Evolutionary conservation across 768 basidiomycete genomes (phyloP).

Genomic region (Lactarius trivialis): DNA sequence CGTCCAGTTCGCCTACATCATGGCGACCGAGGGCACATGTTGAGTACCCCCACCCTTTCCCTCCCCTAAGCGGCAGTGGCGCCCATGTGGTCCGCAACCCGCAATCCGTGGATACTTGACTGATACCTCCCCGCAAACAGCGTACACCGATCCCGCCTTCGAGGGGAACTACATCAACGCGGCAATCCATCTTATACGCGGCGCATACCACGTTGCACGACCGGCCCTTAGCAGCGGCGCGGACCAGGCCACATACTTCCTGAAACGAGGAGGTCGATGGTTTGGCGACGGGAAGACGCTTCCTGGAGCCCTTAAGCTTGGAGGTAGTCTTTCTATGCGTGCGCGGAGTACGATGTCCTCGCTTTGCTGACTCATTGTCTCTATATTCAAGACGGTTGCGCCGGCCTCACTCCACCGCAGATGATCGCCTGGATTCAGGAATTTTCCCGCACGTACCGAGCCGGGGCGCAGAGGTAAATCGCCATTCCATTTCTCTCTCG

Average conservation of each 20-base stretch:
- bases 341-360: not conserved
- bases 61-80: too few relatives aligned
- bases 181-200: conserved; percentile 51
- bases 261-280: conserved; percentile 49
- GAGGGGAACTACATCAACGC: conserved; percentile 48
- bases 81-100: too few relatives aligned
- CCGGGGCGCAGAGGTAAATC: too few relatives aligned
- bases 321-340: not conserved
- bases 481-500: too few relatives aligned
- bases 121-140: conserved; percentile 26
- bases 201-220: conserved; percentile 55
- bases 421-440: conserved; percentile 60
- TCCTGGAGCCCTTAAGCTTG: too few relatives aligned
- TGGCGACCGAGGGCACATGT: conserved; percentile 62
- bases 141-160: conserved; percentile 41
- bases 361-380: not conserved
- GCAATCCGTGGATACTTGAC: too few relatives aligned
- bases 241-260: conserved; percentile 58
- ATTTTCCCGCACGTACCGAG: conserved; percentile 44
- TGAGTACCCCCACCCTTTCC: too few relatives aligned
- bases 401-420: conserved; percentile 36
- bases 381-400: not conserved
- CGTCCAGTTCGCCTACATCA: conserved; percentile 54
- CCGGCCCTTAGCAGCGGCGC: conserved; percentile 50
- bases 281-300: conserved; percentile 51